Evolutionary conservation across 768 basidiomycete species (phyloP).

Genomic region (Daedaleopsis nitida): DNA sequence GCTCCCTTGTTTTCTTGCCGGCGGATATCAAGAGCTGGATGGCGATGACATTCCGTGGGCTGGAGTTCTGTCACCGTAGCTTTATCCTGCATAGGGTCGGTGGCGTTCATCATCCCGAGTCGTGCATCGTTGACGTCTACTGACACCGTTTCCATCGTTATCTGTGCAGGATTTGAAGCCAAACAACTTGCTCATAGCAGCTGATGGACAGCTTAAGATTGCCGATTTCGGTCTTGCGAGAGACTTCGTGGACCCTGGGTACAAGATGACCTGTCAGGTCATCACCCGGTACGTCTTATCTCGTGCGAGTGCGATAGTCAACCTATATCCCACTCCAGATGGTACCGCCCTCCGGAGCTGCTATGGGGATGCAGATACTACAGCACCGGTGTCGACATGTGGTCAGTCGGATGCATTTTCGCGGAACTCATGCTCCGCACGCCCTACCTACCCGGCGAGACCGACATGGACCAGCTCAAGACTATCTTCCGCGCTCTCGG

Average conservation of each 20-base stretch:
- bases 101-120: slow-evolving; percentile 23
- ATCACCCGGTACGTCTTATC: slow-evolving; percentile 80
- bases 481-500: slow-evolving; percentile 93
- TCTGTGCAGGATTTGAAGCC: slow-evolving; percentile 88
- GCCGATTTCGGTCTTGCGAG: slow-evolving; percentile 99
- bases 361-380: slow-evolving; percentile 91
- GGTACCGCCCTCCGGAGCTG: slow-evolving; percentile 98
- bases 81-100: slow-evolving; percentile 88
- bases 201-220: slow-evolving; percentile 90
- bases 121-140: neutral
- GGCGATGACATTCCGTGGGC: slow-evolving; percentile 94
- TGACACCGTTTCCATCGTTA: neutral
- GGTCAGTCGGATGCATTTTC: slow-evolving; percentile 98
- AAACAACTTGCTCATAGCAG: slow-evolving; percentile 94
- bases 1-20: slow-evolving; percentile 86
- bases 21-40: slow-evolving; percentile 99
- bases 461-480: slow-evolving; percentile 96
- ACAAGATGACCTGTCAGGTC: slow-evolving; percentile 98
- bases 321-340: slow-evolving; percentile 49
- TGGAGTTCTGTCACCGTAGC: slow-evolving; percentile 98
- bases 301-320: slow-evolving; percentile 5
- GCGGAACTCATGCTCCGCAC: slow-evolving; percentile 96
- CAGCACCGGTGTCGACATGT: slow-evolving; percentile 89
- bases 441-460: slow-evolving; percentile 93
- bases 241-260: slow-evolving; percentile 92